Evolutionary conservation across 305 asterid genomes (phyloP), one percentile per base, ranked within the genome.

Genomic region (Solanum chacoense): DNA sequence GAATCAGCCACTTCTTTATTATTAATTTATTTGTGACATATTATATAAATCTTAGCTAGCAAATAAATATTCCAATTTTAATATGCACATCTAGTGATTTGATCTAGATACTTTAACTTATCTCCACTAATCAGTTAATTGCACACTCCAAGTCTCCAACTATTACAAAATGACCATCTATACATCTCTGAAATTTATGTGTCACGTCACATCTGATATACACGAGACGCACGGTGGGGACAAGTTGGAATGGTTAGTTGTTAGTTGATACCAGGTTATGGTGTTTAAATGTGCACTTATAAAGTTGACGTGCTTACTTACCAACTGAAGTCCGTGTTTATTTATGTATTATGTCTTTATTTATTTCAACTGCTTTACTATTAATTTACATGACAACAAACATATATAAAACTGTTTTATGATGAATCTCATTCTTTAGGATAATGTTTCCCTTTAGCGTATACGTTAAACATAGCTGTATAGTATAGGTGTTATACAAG

Each of bases 381-480:
- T 34, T 75, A 77, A 37, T 37, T 37, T 29, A 78, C 63, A 24
- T 37, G n/a, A 78, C 5, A 35, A 34, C 42, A 75, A 1, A 22
- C 50, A 10, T 3, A 3, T 10, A 75, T 75, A 20, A 32, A 34
- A 76, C 3, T 75, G 81, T 75, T 34, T 35, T 5, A 22, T 20
- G 83, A 76, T 35, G 83, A 76, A 76, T 76, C 29, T 35, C 50
- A 76, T 35, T 76, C 83, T 22, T 32, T 14, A 35, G 50, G 83
- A 76, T 78, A 37, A 78, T 37, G 34, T 78, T n/a, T 5, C 8
- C 11, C 31, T n/a, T 75, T 77, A 55, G 10, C 32, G 10, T 36
- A 77, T 77, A 11, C 8, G 32, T 22, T 24, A 7, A 76, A 20
- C 50, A 5, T 76, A 76, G 34, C 6, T 34, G 29, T 75, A 18